A percentile compares a stretch with the other conserved stretches of the same genome.
phyloP scores from a whole-genome alignment of 2,329 filamentous ascomycete genomes.

The Cladophialophora chaetospira region DNA sequence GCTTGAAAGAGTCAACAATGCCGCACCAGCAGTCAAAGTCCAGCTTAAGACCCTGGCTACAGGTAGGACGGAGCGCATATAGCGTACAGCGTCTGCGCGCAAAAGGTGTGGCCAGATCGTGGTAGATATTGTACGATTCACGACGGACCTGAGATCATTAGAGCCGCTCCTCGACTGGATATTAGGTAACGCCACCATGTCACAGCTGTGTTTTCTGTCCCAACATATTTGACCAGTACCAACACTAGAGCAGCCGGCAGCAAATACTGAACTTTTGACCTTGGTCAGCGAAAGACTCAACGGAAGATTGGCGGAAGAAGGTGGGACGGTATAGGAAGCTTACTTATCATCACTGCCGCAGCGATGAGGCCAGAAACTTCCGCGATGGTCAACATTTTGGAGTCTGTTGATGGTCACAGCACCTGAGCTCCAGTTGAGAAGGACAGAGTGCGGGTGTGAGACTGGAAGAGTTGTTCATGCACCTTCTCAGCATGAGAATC shows the following conservation, averaged over 20 bases:
- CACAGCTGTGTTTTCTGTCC: neutral
- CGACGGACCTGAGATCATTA: conserved; percentile 15
- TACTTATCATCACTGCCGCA: conserved; percentile 4
- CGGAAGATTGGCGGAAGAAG: neutral
- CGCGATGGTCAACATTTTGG: neutral
- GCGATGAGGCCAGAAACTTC: conserved; percentile 5
- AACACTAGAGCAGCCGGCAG: neutral
- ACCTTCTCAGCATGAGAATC: too few species aligned
- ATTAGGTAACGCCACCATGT: neutral
- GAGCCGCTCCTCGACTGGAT: neutral
- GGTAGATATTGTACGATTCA: conserved; percentile 16
- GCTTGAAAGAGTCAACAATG: conserved; percentile 13
- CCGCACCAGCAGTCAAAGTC: conserved; percentile 8
- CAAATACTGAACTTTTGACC: neutral
- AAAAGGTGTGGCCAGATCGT: conserved; percentile 18
- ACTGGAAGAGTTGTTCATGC: too few species aligned
- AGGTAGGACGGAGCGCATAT: conserved; percentile 1
- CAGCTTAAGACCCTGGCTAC: conserved; percentile 7
- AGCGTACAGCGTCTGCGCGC: conserved; percentile 17
- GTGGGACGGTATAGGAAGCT: neutral
- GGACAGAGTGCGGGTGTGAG: too few species aligned
- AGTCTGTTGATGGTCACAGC: too few species aligned
- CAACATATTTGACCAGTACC: conserved; percentile 4
- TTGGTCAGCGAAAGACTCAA: neutral
- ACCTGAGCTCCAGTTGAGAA: too few species aligned